These are phyloP conservation scores for Adansonia rubrostipa DNA, from an alignment of 441 rosid species.

Conservation along the genomic window DNA sequence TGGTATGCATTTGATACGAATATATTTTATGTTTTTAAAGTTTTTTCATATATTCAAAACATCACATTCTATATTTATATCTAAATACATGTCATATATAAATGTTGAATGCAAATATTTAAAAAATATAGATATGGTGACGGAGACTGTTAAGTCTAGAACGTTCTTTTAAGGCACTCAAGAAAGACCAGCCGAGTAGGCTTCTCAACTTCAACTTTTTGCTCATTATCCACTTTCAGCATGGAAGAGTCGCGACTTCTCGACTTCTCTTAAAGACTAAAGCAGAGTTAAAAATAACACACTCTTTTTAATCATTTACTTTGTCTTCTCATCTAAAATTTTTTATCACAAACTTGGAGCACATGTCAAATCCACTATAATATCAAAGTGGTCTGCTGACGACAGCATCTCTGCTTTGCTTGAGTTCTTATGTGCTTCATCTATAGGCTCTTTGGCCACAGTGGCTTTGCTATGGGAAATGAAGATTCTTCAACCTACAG, in stretches of 20 bases:
- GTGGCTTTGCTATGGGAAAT: neutral
- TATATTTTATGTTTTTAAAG: neutral
- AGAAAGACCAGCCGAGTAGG: neutral
- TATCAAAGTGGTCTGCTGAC: slow-evolving; percentile 14
- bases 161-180: neutral
- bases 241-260: slow-evolving; percentile 13
- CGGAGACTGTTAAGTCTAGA: neutral
- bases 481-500: neutral
- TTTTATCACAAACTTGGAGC: neutral
- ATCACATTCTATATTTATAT: too few species aligned
- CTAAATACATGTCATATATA: too few species aligned
- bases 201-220: neutral
- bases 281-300: neutral
- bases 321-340: neutral
- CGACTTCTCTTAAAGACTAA: neutral
- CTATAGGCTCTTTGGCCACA: neutral
- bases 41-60: too few species aligned
- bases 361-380: slow-evolving; percentile 14
- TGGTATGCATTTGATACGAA: neutral
- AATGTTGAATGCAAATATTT: too few species aligned
- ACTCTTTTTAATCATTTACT: neutral
- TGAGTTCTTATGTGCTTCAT: neutral
- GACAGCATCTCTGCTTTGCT: neutral
- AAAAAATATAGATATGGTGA: too few species aligned
- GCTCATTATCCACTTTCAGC: neutral